Conservation (phyloP, 2,329 filamentous ascomycete genomes). For the Elsinoe australis region DNA sequence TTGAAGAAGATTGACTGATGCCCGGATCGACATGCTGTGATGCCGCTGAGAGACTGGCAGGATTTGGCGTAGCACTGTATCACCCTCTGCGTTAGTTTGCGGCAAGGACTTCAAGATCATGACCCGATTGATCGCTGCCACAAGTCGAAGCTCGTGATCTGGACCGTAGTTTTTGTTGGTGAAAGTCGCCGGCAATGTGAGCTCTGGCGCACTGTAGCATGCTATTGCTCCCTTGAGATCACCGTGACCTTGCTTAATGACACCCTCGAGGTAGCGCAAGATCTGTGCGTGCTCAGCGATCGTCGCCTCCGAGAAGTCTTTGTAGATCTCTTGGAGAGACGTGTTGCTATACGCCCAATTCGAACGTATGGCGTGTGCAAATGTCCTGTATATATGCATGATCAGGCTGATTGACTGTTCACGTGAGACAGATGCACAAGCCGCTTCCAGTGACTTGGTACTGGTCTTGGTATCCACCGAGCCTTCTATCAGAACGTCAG, state of each 20-base stretch:
- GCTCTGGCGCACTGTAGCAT: constrained; percentile 56
- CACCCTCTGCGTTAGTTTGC: constrained; percentile 46
- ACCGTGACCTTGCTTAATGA: constrained; percentile 69
- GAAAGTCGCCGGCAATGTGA: constrained; percentile 46
- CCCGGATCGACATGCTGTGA: constrained; percentile 65
- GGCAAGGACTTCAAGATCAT: constrained; percentile 38
- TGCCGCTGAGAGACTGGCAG: constrained; percentile 61
- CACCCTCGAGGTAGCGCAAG: constrained; percentile 59
- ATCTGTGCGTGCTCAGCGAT: constrained; percentile 16
- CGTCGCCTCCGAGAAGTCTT: constrained; percentile 21
- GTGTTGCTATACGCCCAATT: constrained; percentile 60
- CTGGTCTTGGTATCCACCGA: not conserved
- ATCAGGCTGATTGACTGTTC: constrained; percentile 59
- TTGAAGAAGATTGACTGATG: constrained; percentile 68
- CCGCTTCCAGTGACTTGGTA: constrained; percentile 28
- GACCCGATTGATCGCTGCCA: constrained; percentile 43
- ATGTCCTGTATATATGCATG: constrained; percentile 61
- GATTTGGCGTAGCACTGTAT: constrained; percentile 56
- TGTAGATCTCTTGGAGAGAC: constrained; percentile 48
- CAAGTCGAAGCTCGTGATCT: constrained; percentile 37
- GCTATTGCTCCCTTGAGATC: constrained; percentile 60
- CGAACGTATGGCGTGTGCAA: constrained; percentile 61
- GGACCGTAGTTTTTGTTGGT: constrained; percentile 19
- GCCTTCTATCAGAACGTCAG: constrained; percentile 13
- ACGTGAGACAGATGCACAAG: constrained; percentile 49